Percentiles rank a stretch among this genome's conserved stretches.
Conservation (phyloP, 495 filamentous ascomycete species). For the Delitschia confertaspora region DNA sequence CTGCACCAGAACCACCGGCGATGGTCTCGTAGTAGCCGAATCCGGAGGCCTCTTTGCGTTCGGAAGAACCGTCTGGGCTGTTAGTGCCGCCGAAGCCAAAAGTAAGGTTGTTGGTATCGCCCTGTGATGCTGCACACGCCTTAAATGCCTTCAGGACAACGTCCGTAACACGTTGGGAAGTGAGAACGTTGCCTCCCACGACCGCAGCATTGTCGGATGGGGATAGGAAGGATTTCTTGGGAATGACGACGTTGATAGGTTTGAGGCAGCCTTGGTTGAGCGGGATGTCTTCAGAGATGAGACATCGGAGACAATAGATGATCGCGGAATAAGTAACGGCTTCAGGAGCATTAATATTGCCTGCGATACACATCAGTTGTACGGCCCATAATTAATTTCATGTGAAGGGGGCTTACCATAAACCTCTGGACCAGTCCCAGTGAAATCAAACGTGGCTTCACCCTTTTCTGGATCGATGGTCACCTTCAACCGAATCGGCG, state of each 20-base stretch:
- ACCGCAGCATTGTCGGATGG: conserved; percentile 85
- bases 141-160: conserved; percentile 87
- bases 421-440: conserved; percentile 83
- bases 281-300: conserved; percentile 89
- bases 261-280: conserved; percentile 93
- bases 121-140: conserved; percentile 85
- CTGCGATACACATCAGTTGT: no score
- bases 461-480: conserved; percentile 75
- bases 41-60: conserved; percentile 46
- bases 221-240: conserved; percentile 69
- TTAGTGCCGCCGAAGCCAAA: conserved; percentile 65
- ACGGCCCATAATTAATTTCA: neutral
- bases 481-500: conserved; percentile 74
- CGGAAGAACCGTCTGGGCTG: conserved; percentile 29
- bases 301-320: conserved; percentile 88
- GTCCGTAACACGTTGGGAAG: conserved; percentile 83
- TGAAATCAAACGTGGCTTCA: conserved; percentile 85
- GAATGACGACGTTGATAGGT: conserved; percentile 80
- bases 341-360: conserved; percentile 89
- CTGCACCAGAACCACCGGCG: conserved; percentile 84
- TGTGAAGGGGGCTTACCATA: conserved; percentile 48
- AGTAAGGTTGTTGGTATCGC: conserved; percentile 86
- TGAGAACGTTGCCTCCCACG: conserved; percentile 92
- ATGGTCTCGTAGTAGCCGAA: conserved; percentile 99
- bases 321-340: conserved; percentile 92